Evolutionary conservation across 768 basidiomycete species (phyloP), one percentile per base, ranked within the genome.

Genomic region (Kwoniella bestiolae): DNA sequence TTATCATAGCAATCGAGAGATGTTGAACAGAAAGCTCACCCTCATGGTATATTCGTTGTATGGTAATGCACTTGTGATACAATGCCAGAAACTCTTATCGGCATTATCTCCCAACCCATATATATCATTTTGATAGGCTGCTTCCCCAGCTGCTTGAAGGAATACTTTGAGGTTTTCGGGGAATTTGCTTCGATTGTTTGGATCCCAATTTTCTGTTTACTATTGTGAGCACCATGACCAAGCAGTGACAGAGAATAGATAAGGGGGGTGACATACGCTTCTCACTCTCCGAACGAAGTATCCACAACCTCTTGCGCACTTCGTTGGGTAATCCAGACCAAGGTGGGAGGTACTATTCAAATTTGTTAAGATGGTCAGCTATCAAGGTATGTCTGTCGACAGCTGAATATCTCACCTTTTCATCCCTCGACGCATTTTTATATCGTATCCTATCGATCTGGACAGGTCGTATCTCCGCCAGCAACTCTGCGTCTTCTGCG

Each of bases 71-170:
- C 82, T 84, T 0, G 94, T 92, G 87, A 97, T 90, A 21, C 90
- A 84, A 72, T 87, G 89, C 82, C 95, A 97, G 80, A 95, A 95
- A 72, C 90, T 86, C 18, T 95, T 94, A 67, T 92, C 90, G 6
- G 45, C 51, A 5, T 60, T 67, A 21, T 67, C 72, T 7, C 41
- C 14, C 26, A 58, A 16, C 16, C 60, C 59, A 81, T 95, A 96
- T 77, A 94, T 88, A 79, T 89, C 90, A n/a, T 91, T 84, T 28
- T 85, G 83, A 73, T 95, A 87, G 0, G 95, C 94, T 55, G 88
- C 85, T 41, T 91, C 75, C 0, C 93, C 91, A 44, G 91, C 85
- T 9, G 86, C 78, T n/a, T 84, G 83, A 3, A 98, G 85, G 5
- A 86, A 68, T 0, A 90, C 90, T 68, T 91, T 92, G 69, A 99